phyloP scores from a whole-genome alignment of 2,329 filamentous ascomycete species.

The Penicillium sp. region DNA sequence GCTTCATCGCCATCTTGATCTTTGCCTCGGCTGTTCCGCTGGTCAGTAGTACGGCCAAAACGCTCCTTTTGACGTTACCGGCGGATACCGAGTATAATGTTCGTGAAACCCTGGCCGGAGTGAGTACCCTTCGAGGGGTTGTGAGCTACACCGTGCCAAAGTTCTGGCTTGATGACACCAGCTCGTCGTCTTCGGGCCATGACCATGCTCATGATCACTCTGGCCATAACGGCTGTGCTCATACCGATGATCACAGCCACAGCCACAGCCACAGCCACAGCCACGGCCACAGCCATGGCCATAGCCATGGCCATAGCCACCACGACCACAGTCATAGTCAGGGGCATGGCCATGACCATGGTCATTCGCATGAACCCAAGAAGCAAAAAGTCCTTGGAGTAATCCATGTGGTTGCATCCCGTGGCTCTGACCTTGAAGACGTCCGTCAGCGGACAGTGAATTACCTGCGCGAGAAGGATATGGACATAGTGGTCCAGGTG shows the following conservation, averaged over 20 bases:
- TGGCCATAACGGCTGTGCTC: conserved; percentile 28
- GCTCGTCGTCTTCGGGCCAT: conserved; percentile 39
- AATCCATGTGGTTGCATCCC: conserved; percentile 79
- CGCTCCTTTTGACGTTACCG: conserved; percentile 80
- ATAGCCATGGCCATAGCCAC: conserved; percentile 28
- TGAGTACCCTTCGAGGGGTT: conserved; percentile 80
- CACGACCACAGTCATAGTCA: conserved; percentile 31
- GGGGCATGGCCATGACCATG: conserved; percentile 25
- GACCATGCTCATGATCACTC: conserved; percentile 32
- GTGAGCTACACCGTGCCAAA: conserved; percentile 82
- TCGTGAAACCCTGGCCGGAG: conserved; percentile 80
- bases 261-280: conserved; percentile 26
- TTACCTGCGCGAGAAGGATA: conserved; percentile 69
- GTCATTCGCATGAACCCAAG: conserved; percentile 28
- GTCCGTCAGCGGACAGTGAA: conserved; percentile 74
- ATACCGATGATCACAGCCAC: conserved; percentile 34
- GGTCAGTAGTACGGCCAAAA: conserved; percentile 79
- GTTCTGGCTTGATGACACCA: conserved; percentile 85
- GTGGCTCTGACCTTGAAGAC: conserved; percentile 74
- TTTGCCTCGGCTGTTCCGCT: conserved; percentile 89
- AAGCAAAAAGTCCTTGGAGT: conserved; percentile 66
- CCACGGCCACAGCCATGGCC: conserved; percentile 30
- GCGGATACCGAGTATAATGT: conserved; percentile 84
- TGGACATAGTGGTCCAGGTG: conserved; percentile 85
- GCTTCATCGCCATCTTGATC: conserved; percentile 89